Evolutionary conservation across 208 protist genomes (phyloP).

Genomic region (Endotrypanum monterogeii): DNA sequence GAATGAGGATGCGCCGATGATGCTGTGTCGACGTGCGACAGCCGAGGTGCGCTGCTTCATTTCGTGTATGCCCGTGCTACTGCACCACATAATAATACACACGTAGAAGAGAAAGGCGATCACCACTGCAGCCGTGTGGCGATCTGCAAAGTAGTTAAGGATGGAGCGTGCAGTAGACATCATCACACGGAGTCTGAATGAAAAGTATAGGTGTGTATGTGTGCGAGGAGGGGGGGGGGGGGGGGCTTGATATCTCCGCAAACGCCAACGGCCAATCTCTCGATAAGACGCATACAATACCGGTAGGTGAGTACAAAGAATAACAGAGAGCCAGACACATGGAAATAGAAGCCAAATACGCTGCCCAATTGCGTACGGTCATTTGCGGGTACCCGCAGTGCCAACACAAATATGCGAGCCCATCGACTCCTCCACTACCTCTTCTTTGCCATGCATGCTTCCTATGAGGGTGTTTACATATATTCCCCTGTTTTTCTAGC

Average conservation of each 20-base stretch:
- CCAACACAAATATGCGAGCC: not conserved
- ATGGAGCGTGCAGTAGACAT: constrained; percentile 8
- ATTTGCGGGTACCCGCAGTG: not conserved
- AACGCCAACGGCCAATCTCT: too few species aligned
- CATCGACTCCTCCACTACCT: not conserved
- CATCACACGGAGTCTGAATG: not conserved
- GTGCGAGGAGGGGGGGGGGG: too few species aligned
- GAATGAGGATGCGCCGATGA: not conserved
- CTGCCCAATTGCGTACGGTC: not conserved
- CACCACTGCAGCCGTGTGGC: constrained; percentile 19
- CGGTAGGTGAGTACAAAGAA: not conserved
- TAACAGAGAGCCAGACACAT: not conserved
- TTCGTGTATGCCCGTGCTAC: constrained; percentile 3
- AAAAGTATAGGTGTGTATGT: too few species aligned
- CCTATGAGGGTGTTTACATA: not conserved
- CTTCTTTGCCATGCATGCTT: not conserved
- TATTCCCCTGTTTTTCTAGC: not conserved
- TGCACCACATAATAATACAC: constrained; percentile 9
- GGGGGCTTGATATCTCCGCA: not conserved
- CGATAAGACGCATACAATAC: not conserved
- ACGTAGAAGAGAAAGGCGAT: constrained; percentile 20
- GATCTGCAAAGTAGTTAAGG: constrained; percentile 20
- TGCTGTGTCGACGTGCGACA: not conserved
- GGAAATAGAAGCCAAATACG: too few species aligned
- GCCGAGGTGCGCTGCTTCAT: constrained; percentile 5